A percentile compares a stretch with the other conserved stretches of the same genome.
Conservation (phyloP, 1,284 basidiomycete species). For the Sporisorium sorghi region DNA sequence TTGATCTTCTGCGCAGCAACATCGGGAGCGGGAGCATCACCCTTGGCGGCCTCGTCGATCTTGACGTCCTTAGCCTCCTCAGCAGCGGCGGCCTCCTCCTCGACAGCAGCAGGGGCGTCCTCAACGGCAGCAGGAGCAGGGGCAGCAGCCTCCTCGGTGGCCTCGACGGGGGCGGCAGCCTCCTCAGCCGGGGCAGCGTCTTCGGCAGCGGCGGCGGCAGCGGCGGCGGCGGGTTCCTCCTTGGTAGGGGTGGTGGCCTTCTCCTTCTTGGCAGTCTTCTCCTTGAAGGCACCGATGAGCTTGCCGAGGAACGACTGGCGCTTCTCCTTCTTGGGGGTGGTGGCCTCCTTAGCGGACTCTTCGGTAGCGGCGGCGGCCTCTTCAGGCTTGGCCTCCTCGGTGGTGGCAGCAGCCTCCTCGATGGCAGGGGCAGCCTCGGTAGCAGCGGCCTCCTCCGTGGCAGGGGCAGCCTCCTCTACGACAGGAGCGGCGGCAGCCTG, state of each 20-base stretch:
- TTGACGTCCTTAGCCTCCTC: constrained; percentile 56
- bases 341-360: constrained; percentile 47
- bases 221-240: constrained; percentile 37
- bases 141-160: constrained; percentile 34
- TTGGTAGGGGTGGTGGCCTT: constrained; percentile 37
- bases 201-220: constrained; percentile 35
- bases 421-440: constrained; percentile 28
- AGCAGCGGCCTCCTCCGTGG: constrained; percentile 32
- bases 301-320: constrained; percentile 56
- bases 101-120: constrained; percentile 25
- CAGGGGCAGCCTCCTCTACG: constrained; percentile 22
- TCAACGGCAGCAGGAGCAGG: constrained; percentile 28
- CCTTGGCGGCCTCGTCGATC: constrained; percentile 60
- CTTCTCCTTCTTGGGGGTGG: constrained; percentile 64
- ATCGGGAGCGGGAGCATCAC: constrained; percentile 49
- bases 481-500: constrained; percentile 17
- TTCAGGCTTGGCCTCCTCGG: constrained; percentile 20
- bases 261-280: constrained; percentile 56
- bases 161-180: constrained; percentile 28
- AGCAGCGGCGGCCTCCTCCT: constrained; percentile 34
- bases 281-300: constrained; percentile 56
- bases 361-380: constrained; percentile 40
- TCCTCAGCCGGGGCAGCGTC: constrained; percentile 42
- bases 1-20: constrained; percentile 58
- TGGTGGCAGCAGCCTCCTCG: constrained; percentile 31